phyloP scores from a whole-genome alignment of 148 eudicot species.

The Chenopodium album region DNA sequence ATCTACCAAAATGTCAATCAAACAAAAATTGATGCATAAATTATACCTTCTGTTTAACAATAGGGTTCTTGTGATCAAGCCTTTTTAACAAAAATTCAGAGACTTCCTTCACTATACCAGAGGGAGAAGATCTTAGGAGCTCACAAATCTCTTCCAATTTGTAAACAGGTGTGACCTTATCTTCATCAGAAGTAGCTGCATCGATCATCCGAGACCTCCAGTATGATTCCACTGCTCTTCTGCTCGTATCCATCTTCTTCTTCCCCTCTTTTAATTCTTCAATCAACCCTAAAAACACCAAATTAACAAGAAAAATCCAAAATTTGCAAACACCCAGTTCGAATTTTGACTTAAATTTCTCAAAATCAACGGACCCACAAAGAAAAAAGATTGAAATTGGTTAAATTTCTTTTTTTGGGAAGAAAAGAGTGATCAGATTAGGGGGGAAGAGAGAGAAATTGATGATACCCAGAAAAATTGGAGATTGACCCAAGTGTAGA shows the following conservation, averaged over 20 bases:
- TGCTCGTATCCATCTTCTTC: slow-evolving; percentile 71
- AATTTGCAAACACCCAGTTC: slow-evolving; percentile 7
- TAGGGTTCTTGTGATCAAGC: slow-evolving; percentile 81
- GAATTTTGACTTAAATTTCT: slow-evolving; percentile 1
- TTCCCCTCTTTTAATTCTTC: neutral
- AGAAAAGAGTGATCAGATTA: neutral
- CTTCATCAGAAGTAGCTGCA: slow-evolving; percentile 88
- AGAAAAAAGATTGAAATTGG: neutral
- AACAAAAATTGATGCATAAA: slow-evolving; percentile 6
- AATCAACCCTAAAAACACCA: slow-evolving; percentile 8
- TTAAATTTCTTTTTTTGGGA: neutral
- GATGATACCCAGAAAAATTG: slow-evolving; percentile 9
- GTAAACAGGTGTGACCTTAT: slow-evolving; percentile 88
- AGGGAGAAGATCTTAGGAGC: slow-evolving; percentile 67
- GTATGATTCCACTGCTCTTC: slow-evolving; percentile 95
- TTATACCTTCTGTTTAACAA: slow-evolving; percentile 83
- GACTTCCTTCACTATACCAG: slow-evolving; percentile 71
- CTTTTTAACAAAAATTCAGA: slow-evolving; percentile 77
- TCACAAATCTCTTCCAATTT: slow-evolving; percentile 92
- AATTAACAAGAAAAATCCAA: neutral
- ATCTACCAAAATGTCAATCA: slow-evolving; percentile 9
- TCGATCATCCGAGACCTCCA: slow-evolving; percentile 93
- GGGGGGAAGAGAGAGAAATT: neutral
- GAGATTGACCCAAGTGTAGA: slow-evolving; percentile 24
- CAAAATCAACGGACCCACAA: slow-evolving; percentile 15